Base-by-base conservation (phyloP, 2,329 filamentous ascomycete genomes). In the Trichoderma breve region DNA sequence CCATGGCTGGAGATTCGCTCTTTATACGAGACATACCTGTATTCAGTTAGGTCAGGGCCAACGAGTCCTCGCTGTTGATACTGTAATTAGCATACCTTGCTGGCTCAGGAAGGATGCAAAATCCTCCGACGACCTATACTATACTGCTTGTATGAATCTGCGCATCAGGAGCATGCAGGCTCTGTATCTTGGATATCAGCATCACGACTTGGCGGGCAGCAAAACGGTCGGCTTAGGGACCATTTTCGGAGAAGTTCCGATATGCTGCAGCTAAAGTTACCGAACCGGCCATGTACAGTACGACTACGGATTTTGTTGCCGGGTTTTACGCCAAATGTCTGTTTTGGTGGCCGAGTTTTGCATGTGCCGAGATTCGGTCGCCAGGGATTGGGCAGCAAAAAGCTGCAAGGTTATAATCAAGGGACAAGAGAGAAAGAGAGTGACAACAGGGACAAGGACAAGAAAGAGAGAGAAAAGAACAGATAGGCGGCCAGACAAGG, bases 201-300 rank as follows among this genome's bases (percentile, higher is more conserved):
- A 51, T 21, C 62, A 65, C 28, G 15, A n/a, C 7, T n/a, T 58
- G 39, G 28, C 58, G 2, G 3, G 58, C 30, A 36, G 11, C 30
- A 24, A 51, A 24, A 24, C 43, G 26, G 53, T 15, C 47, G n/a
- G 26, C 30, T 9, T 8, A 21, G 8, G 3, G 57, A 24, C 21
- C 39, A 62, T 53, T 26, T 28, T 70, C 67, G 67, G 67, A 70
- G 57, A 70, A 70, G 57, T 70, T 70, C 67, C 67, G 67, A 61
- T 47, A 66, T 53, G 12, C 36, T 43, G 57, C 43, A 36, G 26
- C 43, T 18, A 67, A 60, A 21, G 6, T 26, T 28, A 34, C 62
- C 62, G 32, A 11, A 51, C 24, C 18, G 24, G 39, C 26, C 11
- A 62, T 68, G 15, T 43, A n/a, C 39, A 43, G 34, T 43, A 36